Base-by-base conservation (phyloP, 225 moss, liverwort and hornwort species). In the Antitrichia curtipendula region DNA sequence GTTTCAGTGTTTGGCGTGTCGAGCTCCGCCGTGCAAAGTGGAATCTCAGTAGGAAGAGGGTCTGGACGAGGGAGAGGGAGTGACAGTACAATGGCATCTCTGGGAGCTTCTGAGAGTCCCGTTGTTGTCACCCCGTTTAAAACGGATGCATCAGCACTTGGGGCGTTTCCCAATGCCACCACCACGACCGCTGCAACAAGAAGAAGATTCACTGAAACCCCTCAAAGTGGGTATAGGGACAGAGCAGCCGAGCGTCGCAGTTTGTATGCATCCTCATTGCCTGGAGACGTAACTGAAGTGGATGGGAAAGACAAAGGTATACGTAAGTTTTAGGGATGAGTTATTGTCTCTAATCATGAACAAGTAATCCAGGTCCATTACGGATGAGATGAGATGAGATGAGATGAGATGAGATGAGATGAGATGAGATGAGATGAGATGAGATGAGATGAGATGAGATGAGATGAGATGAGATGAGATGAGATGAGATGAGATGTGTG, bases 161-260 rank as follows among this genome's bases (percentile, higher is more conserved):
- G 99, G 62, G 96, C 99, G 63, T 99, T 96, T 87, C 90, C 91
- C 41, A 93, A 91, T 71, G 79, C 91, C 77, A 90, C 93, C 61
- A 62, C 87, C 8, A 75, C 89, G 14, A 90, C 98, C 58, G 88
- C 95, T 90, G 91, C 95, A 82, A 94, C 92, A 41, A 94, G 95
- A 86, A 94, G 99, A 91, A 92, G 97, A 84, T 99, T 99, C 64
- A 94, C 97, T 21, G 99, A 99, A 88, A 91, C 94, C 78, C 99
- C 99, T 76, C 99, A 97, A 90, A 92, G 90, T 86, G 97, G 97
- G n/a, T 99, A 99, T 84, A 96, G 99, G 93, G 99, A 99, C 90
- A 95, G 99, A 95, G 97, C 99, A 76, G 97, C 99, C n/a, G 99
- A 99, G 90, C 95, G 99, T 45, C 94, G 97, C 85, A 97, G 87